These are phyloP conservation scores for Phytopythium litorale DNA, from an alignment of 352 stramenopile species.

Conservation along the genomic window DNA sequence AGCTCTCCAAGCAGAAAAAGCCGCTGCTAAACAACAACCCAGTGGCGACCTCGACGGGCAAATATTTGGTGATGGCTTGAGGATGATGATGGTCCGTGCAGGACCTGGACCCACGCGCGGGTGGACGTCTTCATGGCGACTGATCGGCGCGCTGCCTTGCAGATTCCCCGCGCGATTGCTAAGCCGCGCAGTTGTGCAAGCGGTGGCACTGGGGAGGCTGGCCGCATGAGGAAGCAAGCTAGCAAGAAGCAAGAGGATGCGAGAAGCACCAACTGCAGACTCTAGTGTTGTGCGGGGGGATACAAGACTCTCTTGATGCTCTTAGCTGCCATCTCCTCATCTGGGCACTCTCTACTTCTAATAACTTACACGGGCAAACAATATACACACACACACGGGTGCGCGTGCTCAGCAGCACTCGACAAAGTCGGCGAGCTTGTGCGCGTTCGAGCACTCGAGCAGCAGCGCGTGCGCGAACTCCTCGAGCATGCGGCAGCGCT, in stretches of 20 bases:
- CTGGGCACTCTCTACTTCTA: constrained; percentile 6
- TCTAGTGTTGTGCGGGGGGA: background rate
- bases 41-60: background rate
- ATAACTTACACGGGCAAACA: constrained; percentile 7
- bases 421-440: constrained; percentile 68
- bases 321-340: background rate
- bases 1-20: constrained; percentile 3
- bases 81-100: background rate
- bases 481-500: constrained; percentile 73
- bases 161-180: background rate
- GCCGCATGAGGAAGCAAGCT: too few species aligned
- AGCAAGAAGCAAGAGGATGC: too few species aligned
- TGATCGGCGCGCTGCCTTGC: too few species aligned
- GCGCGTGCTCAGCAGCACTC: constrained; percentile 28
- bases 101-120: background rate
- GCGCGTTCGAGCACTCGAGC: constrained; percentile 64
- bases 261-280: too few species aligned
- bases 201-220: too few species aligned
- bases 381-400: background rate
- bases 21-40: background rate
- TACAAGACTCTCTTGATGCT: background rate
- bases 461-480: constrained; percentile 72
- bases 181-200: background rate
- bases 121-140: background rate
- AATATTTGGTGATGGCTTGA: background rate